phyloP scores from a whole-genome alignment of 2,329 filamentous ascomycete genomes.

The Aphanoascus verrucosus region DNA sequence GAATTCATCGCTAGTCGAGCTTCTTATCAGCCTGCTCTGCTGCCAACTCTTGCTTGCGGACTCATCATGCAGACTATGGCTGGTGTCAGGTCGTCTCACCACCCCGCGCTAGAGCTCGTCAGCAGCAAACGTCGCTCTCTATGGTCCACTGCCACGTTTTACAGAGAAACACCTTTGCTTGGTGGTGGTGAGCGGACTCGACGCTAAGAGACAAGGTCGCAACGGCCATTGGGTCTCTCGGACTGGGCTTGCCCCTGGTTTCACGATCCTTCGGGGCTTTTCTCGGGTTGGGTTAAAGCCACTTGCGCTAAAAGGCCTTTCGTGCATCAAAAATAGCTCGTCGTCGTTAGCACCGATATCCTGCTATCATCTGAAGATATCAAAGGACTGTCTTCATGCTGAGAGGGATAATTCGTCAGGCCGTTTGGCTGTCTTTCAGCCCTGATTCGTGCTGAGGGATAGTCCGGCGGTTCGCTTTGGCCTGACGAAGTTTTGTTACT shows the following conservation, averaged over 20 bases:
- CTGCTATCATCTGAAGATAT: background rate
- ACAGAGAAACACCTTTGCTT: background rate
- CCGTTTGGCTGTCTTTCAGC: background rate
- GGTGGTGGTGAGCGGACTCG: background rate
- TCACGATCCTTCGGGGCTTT: background rate
- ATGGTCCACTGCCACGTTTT: slow-evolving; percentile 4
- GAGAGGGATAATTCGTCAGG: background rate
- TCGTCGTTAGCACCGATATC: background rate
- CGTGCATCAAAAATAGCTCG: background rate
- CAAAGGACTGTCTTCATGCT: too few species aligned
- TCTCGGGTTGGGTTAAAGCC: background rate
- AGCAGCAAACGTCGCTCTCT: background rate
- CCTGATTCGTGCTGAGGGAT: background rate
- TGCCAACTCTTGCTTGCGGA: too few species aligned
- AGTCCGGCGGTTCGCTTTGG: background rate
- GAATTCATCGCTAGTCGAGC: too few species aligned
- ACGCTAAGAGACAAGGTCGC: background rate
- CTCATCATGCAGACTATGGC: background rate
- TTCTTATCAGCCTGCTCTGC: too few species aligned
- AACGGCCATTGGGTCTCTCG: background rate
- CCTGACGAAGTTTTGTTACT: background rate
- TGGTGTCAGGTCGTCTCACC: slow-evolving; percentile 2
- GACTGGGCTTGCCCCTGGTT: slow-evolving; percentile 2
- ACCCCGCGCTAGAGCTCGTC: background rate
- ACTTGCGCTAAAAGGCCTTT: background rate